Percentiles rank a stretch among this genome's conserved stretches.
These are phyloP conservation scores for Leccinum incarnatum DNA, from an alignment of 768 basidiomycete species.

Conservation along the genomic window DNA sequence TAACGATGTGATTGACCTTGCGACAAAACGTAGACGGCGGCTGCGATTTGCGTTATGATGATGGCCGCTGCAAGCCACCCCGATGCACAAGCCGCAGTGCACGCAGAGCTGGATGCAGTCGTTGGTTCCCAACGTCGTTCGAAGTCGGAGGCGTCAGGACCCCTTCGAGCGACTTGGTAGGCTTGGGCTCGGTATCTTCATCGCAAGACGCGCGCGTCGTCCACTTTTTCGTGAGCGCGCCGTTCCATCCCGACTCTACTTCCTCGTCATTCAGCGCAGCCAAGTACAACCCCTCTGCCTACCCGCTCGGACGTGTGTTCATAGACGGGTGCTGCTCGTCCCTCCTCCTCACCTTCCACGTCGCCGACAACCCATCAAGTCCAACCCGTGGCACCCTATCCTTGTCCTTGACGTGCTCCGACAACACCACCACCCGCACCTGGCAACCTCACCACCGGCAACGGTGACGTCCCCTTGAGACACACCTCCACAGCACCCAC, in stretches of 20 bases:
- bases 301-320: constrained; percentile 79
- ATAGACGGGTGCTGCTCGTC: constrained; percentile 70
- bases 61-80: constrained; percentile 51
- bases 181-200: constrained; percentile 3
- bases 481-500: constrained; percentile 34
- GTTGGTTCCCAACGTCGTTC: constrained; percentile 35
- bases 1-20: background rate
- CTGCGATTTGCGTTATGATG: constrained; percentile 46
- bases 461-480: too few relatives aligned
- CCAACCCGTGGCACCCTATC: too few relatives aligned
- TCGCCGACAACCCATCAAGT: too few relatives aligned
- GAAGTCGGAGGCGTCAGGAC: constrained; percentile 29
- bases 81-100: constrained; percentile 44
- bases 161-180: constrained; percentile 25
- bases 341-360: too few relatives aligned
- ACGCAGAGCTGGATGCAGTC: constrained; percentile 50
- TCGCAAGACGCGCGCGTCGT: constrained; percentile 51
- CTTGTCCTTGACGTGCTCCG: too few relatives aligned
- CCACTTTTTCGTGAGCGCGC: constrained; percentile 81
- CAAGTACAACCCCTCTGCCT: constrained; percentile 73
- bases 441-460: too few relatives aligned
- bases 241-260: constrained; percentile 67
- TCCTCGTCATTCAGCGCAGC: constrained; percentile 46
- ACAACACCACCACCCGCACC: too few relatives aligned
- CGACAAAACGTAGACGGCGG: constrained; percentile 43